Evolutionary conservation across 306 rosid genomes (phyloP).

Genomic region (Lathyrus aphaca): DNA sequence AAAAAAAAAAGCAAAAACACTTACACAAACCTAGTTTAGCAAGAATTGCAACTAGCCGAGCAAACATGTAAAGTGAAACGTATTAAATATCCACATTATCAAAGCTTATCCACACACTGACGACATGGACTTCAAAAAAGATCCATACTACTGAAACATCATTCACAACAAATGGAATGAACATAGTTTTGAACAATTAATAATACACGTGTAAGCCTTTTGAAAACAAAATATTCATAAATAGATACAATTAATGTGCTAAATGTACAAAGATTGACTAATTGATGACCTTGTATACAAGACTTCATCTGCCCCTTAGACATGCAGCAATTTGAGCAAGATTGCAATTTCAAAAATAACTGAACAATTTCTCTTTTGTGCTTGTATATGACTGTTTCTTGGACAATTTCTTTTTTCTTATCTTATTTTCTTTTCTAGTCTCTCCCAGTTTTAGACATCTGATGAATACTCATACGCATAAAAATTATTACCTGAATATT

Average conservation of each 20-base stretch:
- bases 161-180: constrained; percentile 14
- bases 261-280: constrained; percentile 14
- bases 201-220: no score
- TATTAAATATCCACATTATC: constrained; percentile 8
- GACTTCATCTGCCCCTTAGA: constrained; percentile 13
- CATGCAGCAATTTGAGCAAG: constrained; percentile 18
- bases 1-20: not conserved
- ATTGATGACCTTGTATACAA: not conserved
- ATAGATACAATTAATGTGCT: not conserved
- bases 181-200: not conserved
- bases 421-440: not conserved
- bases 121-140: not conserved
- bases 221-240: not conserved
- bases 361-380: constrained; percentile 8
- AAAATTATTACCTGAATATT: constrained; percentile 77
- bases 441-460: constrained; percentile 1
- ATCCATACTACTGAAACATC: not conserved
- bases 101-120: not conserved
- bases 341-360: constrained; percentile 19
- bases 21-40: not conserved
- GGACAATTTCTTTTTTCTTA: not conserved
- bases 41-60: not conserved
- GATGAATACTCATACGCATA: constrained; percentile 15
- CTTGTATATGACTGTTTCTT: not conserved
- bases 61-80: not conserved